Evolutionary conservation across 352 stramenopile genomes (phyloP).

Genomic region (Phytophthora uliginosa): DNA sequence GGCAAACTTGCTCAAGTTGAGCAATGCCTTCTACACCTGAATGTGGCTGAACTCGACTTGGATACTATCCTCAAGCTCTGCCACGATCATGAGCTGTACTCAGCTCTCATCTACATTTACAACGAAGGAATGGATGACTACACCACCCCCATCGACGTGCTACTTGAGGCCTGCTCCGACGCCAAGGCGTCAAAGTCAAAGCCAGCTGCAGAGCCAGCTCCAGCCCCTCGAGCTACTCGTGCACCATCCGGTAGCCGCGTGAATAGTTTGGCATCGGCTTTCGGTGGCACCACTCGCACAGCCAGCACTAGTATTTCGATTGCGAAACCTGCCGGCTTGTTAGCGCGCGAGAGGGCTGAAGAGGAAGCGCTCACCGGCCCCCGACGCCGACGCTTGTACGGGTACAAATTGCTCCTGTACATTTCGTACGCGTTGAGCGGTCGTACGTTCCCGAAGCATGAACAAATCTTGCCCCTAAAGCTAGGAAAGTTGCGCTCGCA

Average conservation of each 20-base stretch:
- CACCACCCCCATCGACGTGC: slow-evolving; percentile 91
- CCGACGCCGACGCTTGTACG: slow-evolving; percentile 74
- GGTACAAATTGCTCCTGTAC: slow-evolving; percentile 93
- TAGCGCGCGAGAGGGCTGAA: slow-evolving; percentile 39
- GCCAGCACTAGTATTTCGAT: slow-evolving; percentile 45
- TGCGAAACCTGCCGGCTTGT: slow-evolving; percentile 38
- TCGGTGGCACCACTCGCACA: slow-evolving; percentile 60
- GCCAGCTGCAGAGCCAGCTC: slow-evolving; percentile 12
- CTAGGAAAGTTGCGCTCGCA: slow-evolving; percentile 75
- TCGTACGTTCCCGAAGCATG: slow-evolving; percentile 90
- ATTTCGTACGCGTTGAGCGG: slow-evolving; percentile 93
- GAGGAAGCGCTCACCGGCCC: slow-evolving; percentile 65
- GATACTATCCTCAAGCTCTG: slow-evolving; percentile 95
- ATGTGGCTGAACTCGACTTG: slow-evolving; percentile 95
- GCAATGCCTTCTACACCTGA: slow-evolving; percentile 95
- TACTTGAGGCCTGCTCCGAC: slow-evolving; percentile 85
- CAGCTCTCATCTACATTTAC: slow-evolving; percentile 96
- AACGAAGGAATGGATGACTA: slow-evolving; percentile 95
- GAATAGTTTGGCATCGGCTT: slow-evolving; percentile 71
- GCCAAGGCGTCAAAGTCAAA: slow-evolving; percentile 51
- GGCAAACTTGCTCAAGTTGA: slow-evolving; percentile 93
- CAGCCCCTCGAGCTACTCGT: slow-evolving; percentile 27
- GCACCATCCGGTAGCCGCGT: slow-evolving; percentile 58
- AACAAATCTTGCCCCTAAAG: slow-evolving; percentile 71
- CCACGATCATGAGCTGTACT: slow-evolving; percentile 93